A percentile compares a stretch with the other conserved stretches of the same genome.
These are phyloP conservation scores for Euclidium syriacum DNA, from an alignment of 345 rosid species.

Conservation along the genomic window DNA sequence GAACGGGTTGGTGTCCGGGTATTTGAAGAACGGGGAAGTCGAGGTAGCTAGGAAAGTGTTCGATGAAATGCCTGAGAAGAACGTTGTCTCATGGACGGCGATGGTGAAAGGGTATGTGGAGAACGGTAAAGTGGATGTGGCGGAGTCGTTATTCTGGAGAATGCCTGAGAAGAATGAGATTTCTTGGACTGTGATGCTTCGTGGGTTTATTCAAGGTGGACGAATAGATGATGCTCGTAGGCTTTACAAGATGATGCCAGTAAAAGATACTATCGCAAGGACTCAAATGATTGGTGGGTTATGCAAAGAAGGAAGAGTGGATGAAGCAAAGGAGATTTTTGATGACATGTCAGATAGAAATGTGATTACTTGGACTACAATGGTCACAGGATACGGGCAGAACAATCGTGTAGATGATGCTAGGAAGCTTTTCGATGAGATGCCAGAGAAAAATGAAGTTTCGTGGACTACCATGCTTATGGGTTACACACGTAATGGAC, in stretches of 20 bases:
- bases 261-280: constrained; percentile 61
- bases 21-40: constrained; percentile 48
- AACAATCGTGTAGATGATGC: constrained; percentile 55
- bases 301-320: constrained; percentile 49
- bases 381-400: constrained; percentile 60
- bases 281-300: constrained; percentile 63
- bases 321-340: constrained; percentile 60
- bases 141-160: constrained; percentile 54
- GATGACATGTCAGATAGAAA: constrained; percentile 49
- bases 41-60: constrained; percentile 47
- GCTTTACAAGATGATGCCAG: constrained; percentile 56
- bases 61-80: constrained; percentile 53
- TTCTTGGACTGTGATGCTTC: constrained; percentile 75
- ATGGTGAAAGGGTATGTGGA: constrained; percentile 62
- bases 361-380: constrained; percentile 63
- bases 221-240: constrained; percentile 48
- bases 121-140: constrained; percentile 44
- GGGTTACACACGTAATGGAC: constrained; percentile 55
- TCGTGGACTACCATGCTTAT: constrained; percentile 71
- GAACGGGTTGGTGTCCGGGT: constrained; percentile 61
- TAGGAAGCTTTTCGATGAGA: constrained; percentile 73
- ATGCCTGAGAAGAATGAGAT: constrained; percentile 70
- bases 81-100: constrained; percentile 66
- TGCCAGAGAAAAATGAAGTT: constrained; percentile 68
- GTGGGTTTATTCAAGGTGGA: constrained; percentile 54